Percentiles rank a stretch among this genome's conserved stretches.
phyloP scores from a whole-genome alignment of 768 basidiomycete species.

The Gyrodon lividus region DNA sequence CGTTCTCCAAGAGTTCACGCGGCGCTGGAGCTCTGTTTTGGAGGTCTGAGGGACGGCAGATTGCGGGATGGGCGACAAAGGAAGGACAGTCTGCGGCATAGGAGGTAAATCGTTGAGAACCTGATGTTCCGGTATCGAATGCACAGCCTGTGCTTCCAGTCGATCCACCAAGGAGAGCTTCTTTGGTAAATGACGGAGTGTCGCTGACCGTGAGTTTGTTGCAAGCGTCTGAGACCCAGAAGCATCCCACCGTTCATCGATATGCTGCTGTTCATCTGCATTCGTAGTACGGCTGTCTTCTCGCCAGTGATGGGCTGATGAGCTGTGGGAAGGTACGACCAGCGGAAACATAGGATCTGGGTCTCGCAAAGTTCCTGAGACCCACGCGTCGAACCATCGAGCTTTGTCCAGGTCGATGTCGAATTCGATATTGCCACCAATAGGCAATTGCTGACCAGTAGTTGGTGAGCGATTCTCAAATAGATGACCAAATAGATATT shows the following conservation, averaged over 20 bases:
- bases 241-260: constrained; percentile 34
- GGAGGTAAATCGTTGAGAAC: constrained; percentile 17
- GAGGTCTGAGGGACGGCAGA: constrained; percentile 55
- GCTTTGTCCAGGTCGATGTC: constrained; percentile 78
- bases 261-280: constrained; percentile 41
- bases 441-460: constrained; percentile 46
- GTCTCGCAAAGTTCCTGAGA: constrained; percentile 50
- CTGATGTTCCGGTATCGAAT: constrained; percentile 31
- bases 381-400: constrained; percentile 76
- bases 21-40: constrained; percentile 50
- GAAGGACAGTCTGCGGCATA: constrained; percentile 29
- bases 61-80: constrained; percentile 62
- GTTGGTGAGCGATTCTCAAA: constrained; percentile 42
- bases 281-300: constrained; percentile 53
- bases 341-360: constrained; percentile 39
- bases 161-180: constrained; percentile 71
- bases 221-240: constrained; percentile 17
- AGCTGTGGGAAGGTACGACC: constrained; percentile 36
- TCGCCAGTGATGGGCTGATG: constrained; percentile 51
- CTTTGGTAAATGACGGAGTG: constrained; percentile 54
- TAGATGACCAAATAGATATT: constrained; percentile 63
- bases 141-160: constrained; percentile 46
- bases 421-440: constrained; percentile 82
- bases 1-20: constrained; percentile 68
- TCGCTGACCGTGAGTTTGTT: constrained; percentile 24